Evolutionary conservation across 768 basidiomycete species (phyloP), one percentile per base, ranked within the genome.

Genomic region (Leccinum truebloodii): DNA sequence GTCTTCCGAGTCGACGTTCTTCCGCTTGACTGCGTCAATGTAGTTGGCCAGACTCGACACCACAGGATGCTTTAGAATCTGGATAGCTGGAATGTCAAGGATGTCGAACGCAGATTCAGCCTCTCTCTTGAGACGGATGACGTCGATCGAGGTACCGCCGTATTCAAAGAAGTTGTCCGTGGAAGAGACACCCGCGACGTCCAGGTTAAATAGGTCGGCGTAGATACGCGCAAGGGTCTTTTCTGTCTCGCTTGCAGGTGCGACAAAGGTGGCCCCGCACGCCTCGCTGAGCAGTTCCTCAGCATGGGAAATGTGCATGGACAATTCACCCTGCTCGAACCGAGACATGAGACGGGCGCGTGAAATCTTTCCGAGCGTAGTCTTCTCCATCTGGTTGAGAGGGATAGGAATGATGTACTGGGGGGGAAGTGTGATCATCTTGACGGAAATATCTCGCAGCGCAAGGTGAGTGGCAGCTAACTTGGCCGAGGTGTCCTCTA

Each of bases 341-440:
- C 18, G 18, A n/a, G 30, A 14, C 4, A 52, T 32, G 3, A 52
- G 52, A 35, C 52, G 52, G 10, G 30, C 32, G 32, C 52, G 32
- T 8, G 52, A 35, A 26, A 52, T 20, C 32, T 52, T 52, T 18
- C 52, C 52, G 20, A 52, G 52, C 6, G 20, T 52, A 22, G 30
- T 52, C 52, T 52, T 52, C 7, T 52, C 52, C 52, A 52, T 52
- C 20, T 52, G 52, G n/a, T 32, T 32, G 18, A 52, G 32, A n/a
- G 52, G 32, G 13, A 52, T 52, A 34, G 52, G 52, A 34, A 52
- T 26, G 20, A 52, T 52, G 32, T 52, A 5, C 52, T 52, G 32
- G n/a, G 52, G 52, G 22, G 32, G 52, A 16, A 52, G 52, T 6
- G 32, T 52, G 28, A 52, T 52, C 52, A 52, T 52, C 52, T 32